Conservation (phyloP, 352 stramenopile genomes). For the Salisapilia sapeloensis region DNA sequence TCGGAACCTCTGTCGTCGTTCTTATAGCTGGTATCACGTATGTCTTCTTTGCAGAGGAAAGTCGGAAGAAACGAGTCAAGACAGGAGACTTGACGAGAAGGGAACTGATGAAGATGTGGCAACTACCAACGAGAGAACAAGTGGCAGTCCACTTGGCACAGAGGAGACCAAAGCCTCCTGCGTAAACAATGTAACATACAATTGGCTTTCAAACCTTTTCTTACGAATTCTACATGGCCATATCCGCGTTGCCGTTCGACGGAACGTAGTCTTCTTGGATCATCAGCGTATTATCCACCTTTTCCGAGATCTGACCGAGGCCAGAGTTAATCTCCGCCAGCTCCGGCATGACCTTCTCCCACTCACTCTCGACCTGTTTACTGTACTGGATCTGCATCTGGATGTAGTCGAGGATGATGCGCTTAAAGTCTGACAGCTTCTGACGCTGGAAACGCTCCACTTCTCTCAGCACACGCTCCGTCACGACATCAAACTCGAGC, state of each 20-base stretch:
- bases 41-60: conserved; percentile 23
- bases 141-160: conserved; percentile 17
- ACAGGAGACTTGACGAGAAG: conserved; percentile 22
- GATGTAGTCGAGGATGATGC: conserved; percentile 94
- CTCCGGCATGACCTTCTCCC: conserved; percentile 58
- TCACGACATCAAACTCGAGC: conserved; percentile 89
- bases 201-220: too few relatives aligned
- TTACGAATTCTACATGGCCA: conserved; percentile 9
- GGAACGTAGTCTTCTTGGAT: conserved; percentile 71
- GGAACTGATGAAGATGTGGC: conserved; percentile 39
- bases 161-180: too few relatives aligned
- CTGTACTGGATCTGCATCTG: conserved; percentile 95
- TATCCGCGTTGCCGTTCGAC: conserved; percentile 19
- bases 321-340: conserved; percentile 58
- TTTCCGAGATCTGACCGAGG: conserved; percentile 18
- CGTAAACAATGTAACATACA: too few relatives aligned
- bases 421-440: conserved; percentile 90
- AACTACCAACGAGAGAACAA: conserved; percentile 50
- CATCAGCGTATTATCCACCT: conserved; percentile 9
- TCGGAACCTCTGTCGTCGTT: conserved; percentile 14
- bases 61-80: conserved; percentile 20
- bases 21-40: conserved; percentile 18
- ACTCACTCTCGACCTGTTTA: conserved; percentile 72
- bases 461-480: conserved; percentile 89
- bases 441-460: conserved; percentile 95